Conservation (phyloP, 140 eudicot genomes). For the Anethum foeniculum region DNA sequence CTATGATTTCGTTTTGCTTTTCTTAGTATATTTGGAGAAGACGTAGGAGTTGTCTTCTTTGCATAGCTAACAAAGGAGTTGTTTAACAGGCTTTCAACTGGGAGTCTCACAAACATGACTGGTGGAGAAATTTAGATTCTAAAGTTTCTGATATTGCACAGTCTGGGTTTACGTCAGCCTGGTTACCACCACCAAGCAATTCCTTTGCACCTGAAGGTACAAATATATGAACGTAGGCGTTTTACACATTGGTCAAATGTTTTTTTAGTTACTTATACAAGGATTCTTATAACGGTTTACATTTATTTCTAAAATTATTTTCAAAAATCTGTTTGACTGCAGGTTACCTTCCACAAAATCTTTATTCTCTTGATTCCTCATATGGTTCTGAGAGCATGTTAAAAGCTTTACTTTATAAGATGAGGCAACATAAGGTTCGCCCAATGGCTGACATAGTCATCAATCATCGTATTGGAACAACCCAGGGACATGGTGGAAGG, state of each 20-base stretch:
- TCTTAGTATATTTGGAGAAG: not conserved
- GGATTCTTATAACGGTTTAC: not conserved
- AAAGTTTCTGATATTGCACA: conserved; percentile 77
- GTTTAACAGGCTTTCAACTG: conserved; percentile 73
- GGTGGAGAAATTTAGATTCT: conserved; percentile 82
- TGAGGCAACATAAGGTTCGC: conserved; percentile 66
- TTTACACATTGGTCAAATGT: not conserved
- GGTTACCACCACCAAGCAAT: conserved; percentile 84
- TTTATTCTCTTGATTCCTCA: conserved; percentile 72
- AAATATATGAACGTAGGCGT: not conserved
- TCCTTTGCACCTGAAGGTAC: conserved; percentile 81
- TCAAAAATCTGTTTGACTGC: conserved; percentile 14
- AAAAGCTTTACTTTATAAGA: conserved; percentile 57
- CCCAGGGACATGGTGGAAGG: conserved; percentile 70
- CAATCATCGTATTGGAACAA: conserved; percentile 88
- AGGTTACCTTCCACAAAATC: conserved; percentile 95
- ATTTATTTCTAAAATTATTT: not conserved
- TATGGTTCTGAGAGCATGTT: conserved; percentile 75
- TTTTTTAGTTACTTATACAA: not conserved
- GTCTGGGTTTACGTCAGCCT: conserved; percentile 82
- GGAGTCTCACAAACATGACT: conserved; percentile 85
- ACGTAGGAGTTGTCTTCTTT: not conserved
- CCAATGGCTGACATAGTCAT: conserved; percentile 95
- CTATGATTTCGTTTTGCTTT: not conserved
- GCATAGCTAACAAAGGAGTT: conserved; percentile 8